Evolutionary conservation across 305 asterid genomes (phyloP).

Genomic region (Petunia hybrid): DNA sequence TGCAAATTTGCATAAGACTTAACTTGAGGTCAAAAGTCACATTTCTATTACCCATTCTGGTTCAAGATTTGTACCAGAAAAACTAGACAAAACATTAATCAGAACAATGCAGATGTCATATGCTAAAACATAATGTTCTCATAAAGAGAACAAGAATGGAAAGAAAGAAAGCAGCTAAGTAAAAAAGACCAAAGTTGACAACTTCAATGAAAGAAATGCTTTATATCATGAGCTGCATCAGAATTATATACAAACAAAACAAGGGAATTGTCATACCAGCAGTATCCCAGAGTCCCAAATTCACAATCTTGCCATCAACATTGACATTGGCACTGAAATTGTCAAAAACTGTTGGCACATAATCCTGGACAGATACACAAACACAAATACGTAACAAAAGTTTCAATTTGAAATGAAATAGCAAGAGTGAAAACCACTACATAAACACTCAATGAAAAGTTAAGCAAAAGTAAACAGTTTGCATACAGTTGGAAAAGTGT

Average conservation of each 20-base stretch:
- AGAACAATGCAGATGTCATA: not conserved
- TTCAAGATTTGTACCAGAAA: not conserved
- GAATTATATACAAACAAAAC: not conserved
- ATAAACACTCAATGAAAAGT: not conserved
- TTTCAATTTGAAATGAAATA: too few species aligned
- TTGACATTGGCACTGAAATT: conserved; percentile 83
- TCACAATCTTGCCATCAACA: conserved; percentile 83
- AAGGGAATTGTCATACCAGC: conserved; percentile 61
- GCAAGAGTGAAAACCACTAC: not conserved
- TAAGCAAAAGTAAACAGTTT: not conserved
- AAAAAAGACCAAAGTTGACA: conserved; percentile 23
- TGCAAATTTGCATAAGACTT: not conserved
- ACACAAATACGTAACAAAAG: not conserved
- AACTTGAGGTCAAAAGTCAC: not conserved
- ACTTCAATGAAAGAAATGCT: not conserved
- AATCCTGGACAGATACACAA: conserved; percentile 54
- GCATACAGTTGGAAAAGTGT: conserved; percentile 82
- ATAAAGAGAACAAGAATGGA: conserved; percentile 18
- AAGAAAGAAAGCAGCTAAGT: not conserved
- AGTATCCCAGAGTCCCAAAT: conserved; percentile 91
- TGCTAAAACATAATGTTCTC: not conserved
- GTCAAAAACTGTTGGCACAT: conserved; percentile 89
- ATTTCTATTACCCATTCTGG: not conserved
- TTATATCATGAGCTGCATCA: not conserved
- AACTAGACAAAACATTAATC: not conserved